These are phyloP conservation scores for Aspergillus sp. DNA, from an alignment of 2,329 filamentous ascomycete species.

Conservation along the genomic window DNA sequence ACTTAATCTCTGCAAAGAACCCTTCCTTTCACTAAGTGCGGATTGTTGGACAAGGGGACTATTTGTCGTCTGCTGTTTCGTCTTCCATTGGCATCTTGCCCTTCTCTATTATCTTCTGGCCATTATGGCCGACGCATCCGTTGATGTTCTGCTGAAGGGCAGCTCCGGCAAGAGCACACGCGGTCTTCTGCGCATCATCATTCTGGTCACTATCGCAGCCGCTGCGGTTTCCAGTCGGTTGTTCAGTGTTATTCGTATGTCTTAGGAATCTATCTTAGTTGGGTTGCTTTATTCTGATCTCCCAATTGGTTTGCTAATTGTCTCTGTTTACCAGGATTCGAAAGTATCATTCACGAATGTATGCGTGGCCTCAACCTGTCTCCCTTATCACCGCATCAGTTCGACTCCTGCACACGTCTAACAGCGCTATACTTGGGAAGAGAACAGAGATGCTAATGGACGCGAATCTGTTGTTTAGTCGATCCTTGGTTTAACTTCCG, in stretches of 20 bases:
- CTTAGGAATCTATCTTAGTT: background rate
- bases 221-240: slow-evolving; percentile 87
- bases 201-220: slow-evolving; percentile 81
- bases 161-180: slow-evolving; percentile 73
- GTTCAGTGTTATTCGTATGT: slow-evolving; percentile 95
- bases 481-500: slow-evolving; percentile 99
- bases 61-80: slow-evolving; percentile 14
- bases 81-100: slow-evolving; percentile 21
- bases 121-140: slow-evolving; percentile 39
- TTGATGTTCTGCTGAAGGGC: slow-evolving; percentile 62
- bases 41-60: slow-evolving; percentile 10
- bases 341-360: slow-evolving; percentile 99
- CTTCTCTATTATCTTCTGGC: slow-evolving; percentile 23
- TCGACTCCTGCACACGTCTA: slow-evolving; percentile 1
- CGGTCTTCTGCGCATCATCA: slow-evolving; percentile 77
- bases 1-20: too few relatives aligned
- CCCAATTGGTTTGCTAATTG: slow-evolving; percentile 1
- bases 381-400: background rate
- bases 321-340: slow-evolving; percentile 58
- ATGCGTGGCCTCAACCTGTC: slow-evolving; percentile 37
- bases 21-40: slow-evolving; percentile 9
- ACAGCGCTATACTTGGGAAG: background rate
- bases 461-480: slow-evolving; percentile 49
- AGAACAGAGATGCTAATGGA: slow-evolving; percentile 11
- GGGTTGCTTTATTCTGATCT: background rate